Percentiles rank a stretch among this genome's conserved stretches.
These are phyloP conservation scores for Aspergillus piperis DNA, from an alignment of 2,329 filamentous ascomycete species.

Conservation along the genomic window DNA sequence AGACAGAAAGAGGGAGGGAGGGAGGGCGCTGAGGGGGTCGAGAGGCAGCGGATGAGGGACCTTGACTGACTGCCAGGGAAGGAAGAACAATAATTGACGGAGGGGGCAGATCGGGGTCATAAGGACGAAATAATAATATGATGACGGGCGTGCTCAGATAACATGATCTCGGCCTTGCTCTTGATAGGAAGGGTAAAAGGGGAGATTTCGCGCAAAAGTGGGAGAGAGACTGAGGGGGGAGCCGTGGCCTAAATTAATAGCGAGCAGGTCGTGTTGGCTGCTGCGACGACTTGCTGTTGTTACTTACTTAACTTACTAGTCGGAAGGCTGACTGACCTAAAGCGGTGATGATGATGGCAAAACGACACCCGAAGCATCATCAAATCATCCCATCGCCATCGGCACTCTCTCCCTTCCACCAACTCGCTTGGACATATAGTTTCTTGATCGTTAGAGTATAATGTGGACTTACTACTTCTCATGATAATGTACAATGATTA, in stretches of 20 bases:
- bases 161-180: neutral
- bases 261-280: conserved; percentile 1
- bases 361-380: neutral
- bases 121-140: neutral
- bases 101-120: neutral
- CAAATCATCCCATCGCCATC: neutral
- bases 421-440: neutral
- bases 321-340: conserved; percentile 3
- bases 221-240: neutral
- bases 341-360: conserved; percentile 4
- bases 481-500: too few species aligned
- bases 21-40: neutral
- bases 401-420: neutral
- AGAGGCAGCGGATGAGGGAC: neutral
- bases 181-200: neutral
- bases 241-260: conserved; percentile 4
- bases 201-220: neutral
- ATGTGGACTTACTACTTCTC: too few species aligned
- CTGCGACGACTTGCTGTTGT: neutral
- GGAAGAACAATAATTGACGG: neutral
- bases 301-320: too few species aligned
- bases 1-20: neutral
- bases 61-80: neutral
- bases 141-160: neutral
- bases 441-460: too few species aligned